A percentile compares a stretch with the other conserved stretches of the same genome.
phyloP scores from a whole-genome alignment of 257 asterid genomes.

The Plantago major region DNA sequence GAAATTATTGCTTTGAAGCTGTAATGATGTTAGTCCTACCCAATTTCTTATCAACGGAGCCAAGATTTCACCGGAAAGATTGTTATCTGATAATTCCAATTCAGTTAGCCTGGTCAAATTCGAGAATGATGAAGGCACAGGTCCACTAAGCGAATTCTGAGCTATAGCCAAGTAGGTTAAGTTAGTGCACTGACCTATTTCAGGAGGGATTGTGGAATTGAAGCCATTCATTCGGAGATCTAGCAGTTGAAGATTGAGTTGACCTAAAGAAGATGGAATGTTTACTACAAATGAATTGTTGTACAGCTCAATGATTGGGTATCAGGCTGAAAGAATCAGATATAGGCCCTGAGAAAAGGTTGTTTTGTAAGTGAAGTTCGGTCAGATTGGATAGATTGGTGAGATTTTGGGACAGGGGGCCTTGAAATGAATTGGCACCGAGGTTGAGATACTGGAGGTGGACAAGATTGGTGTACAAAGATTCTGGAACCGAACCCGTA shows the following conservation, averaged over 20 bases:
- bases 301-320: constrained; percentile 33
- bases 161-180: constrained; percentile 41
- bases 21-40: constrained; percentile 56
- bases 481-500: constrained; percentile 56
- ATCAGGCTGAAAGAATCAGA: constrained; percentile 34
- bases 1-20: constrained; percentile 52
- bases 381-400: constrained; percentile 43
- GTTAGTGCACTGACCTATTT: constrained; percentile 42
- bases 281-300: constrained; percentile 54
- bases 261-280: constrained; percentile 40
- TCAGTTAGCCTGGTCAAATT: constrained; percentile 39
- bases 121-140: constrained; percentile 66
- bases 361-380: constrained; percentile 36
- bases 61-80: constrained; percentile 52
- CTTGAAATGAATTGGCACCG: constrained; percentile 40
- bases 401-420: constrained; percentile 43
- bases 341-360: constrained; percentile 47
- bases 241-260: constrained; percentile 26
- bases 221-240: constrained; percentile 30
- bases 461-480: constrained; percentile 40
- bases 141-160: constrained; percentile 43
- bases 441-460: constrained; percentile 52
- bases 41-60: constrained; percentile 40
- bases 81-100: constrained; percentile 60
- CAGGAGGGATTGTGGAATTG: constrained; percentile 39